A percentile compares a stretch with the other conserved stretches of the same genome.
Evolutionary conservation across 108 stramenopile species (phyloP).

Genomic region (Aureococcus anophagefferens): DNA sequence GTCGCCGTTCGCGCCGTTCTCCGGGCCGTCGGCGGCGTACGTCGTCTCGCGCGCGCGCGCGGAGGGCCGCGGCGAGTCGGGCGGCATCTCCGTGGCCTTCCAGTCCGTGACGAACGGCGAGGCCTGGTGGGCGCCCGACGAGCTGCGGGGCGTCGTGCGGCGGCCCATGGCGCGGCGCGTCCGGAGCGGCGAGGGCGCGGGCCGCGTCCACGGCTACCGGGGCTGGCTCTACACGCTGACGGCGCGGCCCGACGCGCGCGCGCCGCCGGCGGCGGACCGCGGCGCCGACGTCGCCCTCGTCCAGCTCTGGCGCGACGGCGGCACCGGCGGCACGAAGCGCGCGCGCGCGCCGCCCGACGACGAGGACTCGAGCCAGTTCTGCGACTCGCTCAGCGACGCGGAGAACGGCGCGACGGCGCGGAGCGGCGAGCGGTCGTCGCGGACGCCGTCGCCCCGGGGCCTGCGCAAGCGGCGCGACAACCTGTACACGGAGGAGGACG

Average conservation of each 20-base stretch:
- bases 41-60: no score
- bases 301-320: neutral
- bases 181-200: neutral
- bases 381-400: conserved; percentile 1
- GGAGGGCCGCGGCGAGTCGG: no score
- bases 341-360: neutral
- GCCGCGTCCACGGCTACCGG: conserved; percentile 3
- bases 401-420: neutral
- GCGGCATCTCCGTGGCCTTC: conserved; percentile 9
- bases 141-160: neutral
- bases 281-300: neutral
- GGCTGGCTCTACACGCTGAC: neutral
- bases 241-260: neutral
- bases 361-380: no score
- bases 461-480: no score
- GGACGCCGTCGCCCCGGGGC: no score
- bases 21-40: no score
- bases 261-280: neutral
- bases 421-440: neutral
- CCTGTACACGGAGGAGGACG: no score
- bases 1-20: no score
- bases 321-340: neutral
- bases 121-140: conserved; percentile 2
- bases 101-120: conserved; percentile 7
- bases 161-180: conserved; percentile 4